Conservation (phyloP, 2,329 filamentous ascomycete genomes). For the Nemania serpens region DNA sequence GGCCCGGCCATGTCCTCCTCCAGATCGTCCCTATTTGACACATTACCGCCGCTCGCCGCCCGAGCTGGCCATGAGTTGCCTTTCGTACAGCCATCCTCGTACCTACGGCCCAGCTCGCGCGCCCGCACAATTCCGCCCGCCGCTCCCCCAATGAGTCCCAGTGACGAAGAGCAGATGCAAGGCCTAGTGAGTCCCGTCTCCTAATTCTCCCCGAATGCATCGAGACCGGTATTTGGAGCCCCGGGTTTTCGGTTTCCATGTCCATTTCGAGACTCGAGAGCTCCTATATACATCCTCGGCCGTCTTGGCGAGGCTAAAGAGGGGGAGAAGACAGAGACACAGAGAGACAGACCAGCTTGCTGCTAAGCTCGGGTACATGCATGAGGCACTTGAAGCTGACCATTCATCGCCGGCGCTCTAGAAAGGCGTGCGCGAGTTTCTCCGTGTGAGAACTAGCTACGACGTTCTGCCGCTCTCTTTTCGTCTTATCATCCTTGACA, state of each 20-base stretch:
- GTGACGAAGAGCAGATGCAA: slow-evolving; percentile 78
- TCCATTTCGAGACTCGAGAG: not conserved
- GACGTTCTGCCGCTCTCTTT: slow-evolving; percentile 96
- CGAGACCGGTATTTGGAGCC: not conserved
- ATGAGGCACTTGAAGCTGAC: slow-evolving; percentile 24
- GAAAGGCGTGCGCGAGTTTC: slow-evolving; percentile 92
- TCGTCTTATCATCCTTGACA: slow-evolving; percentile 94
- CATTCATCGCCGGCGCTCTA: slow-evolving; percentile 45
- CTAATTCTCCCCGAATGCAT: not conserved
- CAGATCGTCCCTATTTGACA: slow-evolving; percentile 14
- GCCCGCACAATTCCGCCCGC: slow-evolving; percentile 49
- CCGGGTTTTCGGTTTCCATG: not conserved
- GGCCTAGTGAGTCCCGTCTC: slow-evolving; percentile 65
- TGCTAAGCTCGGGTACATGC: not conserved
- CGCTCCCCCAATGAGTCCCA: slow-evolving; percentile 57
- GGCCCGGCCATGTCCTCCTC: slow-evolving; percentile 17
- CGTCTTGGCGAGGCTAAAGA: not conserved
- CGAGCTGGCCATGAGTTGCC: slow-evolving; percentile 55
- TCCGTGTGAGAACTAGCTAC: slow-evolving; percentile 95
- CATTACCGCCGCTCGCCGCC: slow-evolving; percentile 35
- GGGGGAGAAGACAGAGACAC: not conserved
- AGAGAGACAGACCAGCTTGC: not conserved
- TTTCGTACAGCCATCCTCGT: slow-evolving; percentile 65
- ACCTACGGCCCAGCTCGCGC: slow-evolving; percentile 52
- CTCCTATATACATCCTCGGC: not conserved